phyloP scores from a whole-genome alignment of 805 yeast species.

The Saturnispora gosingensis region DNA sequence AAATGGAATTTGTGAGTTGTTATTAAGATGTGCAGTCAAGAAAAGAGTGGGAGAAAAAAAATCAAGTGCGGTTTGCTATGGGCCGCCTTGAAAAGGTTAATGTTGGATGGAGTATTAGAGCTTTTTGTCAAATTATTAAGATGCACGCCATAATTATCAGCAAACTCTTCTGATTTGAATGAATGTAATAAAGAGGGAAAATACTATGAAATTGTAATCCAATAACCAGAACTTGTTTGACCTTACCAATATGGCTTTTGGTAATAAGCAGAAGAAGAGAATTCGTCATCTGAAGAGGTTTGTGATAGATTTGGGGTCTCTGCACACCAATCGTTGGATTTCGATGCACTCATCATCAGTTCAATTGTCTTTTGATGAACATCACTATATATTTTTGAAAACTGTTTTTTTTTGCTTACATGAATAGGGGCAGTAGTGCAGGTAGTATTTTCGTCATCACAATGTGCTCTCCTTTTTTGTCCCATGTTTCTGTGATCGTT shows the following conservation, averaged over 20 bases:
- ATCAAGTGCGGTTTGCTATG: neutral
- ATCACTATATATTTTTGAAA: constrained; percentile 5
- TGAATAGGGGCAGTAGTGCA: neutral
- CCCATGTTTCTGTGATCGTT: neutral
- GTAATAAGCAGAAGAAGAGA: neutral
- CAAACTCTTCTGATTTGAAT: neutral
- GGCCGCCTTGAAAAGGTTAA: neutral
- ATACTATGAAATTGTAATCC: neutral
- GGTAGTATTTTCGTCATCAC: neutral
- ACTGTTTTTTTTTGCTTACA: neutral
- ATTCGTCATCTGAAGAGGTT: neutral
- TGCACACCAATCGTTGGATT: neutral
- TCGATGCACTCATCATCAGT: constrained; percentile 25
- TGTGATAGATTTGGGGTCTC: neutral
- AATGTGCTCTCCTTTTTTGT: neutral
- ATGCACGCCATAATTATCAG: neutral
- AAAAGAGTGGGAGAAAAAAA: neutral
- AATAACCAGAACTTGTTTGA: neutral
- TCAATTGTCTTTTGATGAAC: constrained; percentile 15
- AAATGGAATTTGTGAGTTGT: neutral
- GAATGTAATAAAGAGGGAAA: neutral
- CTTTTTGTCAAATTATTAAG: neutral
- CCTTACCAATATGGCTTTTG: constrained; percentile 3
- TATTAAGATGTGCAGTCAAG: neutral
- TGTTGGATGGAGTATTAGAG: neutral